Conservation (phyloP, 768 basidiomycete species). For the Nidularia sp. region DNA sequence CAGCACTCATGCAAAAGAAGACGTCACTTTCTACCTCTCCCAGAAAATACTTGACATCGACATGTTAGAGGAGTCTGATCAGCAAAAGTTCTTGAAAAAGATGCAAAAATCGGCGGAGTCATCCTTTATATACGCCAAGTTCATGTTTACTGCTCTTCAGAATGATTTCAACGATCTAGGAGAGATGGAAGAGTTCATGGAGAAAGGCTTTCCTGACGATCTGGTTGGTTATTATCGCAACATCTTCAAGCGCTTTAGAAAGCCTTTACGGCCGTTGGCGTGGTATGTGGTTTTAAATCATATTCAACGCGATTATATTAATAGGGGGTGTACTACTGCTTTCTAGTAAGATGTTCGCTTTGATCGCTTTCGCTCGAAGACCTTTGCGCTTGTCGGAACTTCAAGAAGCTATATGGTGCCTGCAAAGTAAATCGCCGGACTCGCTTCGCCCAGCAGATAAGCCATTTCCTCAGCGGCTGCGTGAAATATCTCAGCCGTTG, state of each 20-base stretch:
- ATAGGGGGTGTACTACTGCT: not conserved
- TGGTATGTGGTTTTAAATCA: constrained; percentile 7
- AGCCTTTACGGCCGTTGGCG: constrained; percentile 6
- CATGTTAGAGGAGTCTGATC: not conserved
- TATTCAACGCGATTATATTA: too few species aligned
- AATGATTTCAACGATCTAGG: constrained; percentile 7
- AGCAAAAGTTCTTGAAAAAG: constrained; percentile 3
- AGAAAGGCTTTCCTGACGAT: constrained; percentile 7
- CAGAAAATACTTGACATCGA: not conserved
- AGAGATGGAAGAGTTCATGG: constrained; percentile 12
- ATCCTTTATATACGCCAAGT: constrained; percentile 22
- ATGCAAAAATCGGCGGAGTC: constrained; percentile 13
- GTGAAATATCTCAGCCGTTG: constrained; percentile 10
- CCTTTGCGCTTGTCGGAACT: constrained; percentile 20
- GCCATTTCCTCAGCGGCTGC: constrained; percentile 5
- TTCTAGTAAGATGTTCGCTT: constrained; percentile 18
- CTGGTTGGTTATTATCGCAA: constrained; percentile 11
- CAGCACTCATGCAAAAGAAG: not conserved
- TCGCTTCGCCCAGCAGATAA: constrained; percentile 3
- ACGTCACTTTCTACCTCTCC: not conserved
- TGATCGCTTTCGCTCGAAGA: constrained; percentile 20
- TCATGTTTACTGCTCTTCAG: constrained; percentile 15
- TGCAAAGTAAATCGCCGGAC: constrained; percentile 8
- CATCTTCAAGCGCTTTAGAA: constrained; percentile 10
- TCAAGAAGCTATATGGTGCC: constrained; percentile 15